Percentiles rank a stretch among this genome's conserved stretches.
phyloP scores from a whole-genome alignment of 1,139 yeast species.

The Pichia sp. region DNA sequence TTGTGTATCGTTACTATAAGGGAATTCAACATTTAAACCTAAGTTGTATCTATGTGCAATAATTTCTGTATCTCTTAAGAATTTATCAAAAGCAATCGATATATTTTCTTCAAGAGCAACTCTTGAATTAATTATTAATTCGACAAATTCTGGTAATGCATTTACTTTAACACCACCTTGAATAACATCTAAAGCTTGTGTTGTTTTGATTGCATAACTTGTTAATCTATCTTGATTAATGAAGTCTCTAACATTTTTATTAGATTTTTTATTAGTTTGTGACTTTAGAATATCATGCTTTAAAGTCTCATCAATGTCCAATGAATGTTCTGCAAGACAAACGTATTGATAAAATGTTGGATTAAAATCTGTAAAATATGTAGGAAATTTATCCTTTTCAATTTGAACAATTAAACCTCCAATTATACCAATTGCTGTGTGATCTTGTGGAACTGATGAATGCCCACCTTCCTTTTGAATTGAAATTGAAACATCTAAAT shows the following conservation, averaged over 20 bases:
- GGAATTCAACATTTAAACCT: slow-evolving; percentile 34
- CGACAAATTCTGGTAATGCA: slow-evolving; percentile 67
- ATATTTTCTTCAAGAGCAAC: slow-evolving; percentile 35
- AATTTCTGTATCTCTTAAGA: slow-evolving; percentile 28
- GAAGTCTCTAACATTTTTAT: slow-evolving; percentile 33
- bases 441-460: slow-evolving; percentile 44
- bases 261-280: slow-evolving; percentile 35
- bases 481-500: slow-evolving; percentile 35
- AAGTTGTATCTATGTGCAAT: slow-evolving; percentile 42
- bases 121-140: slow-evolving; percentile 34
- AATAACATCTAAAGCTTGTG: slow-evolving; percentile 65
- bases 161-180: slow-evolving; percentile 67
- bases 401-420: slow-evolving; percentile 36
- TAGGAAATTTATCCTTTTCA: slow-evolving; percentile 35
- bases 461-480: slow-evolving; percentile 45
- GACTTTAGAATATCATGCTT: slow-evolving; percentile 36
- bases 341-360: slow-evolving; percentile 40
- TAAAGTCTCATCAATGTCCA: slow-evolving; percentile 30
- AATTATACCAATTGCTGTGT: slow-evolving; percentile 43
- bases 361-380: slow-evolving; percentile 36
- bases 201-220: slow-evolving; percentile 49
- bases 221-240: slow-evolving; percentile 28
- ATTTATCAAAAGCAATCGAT: slow-evolving; percentile 25
- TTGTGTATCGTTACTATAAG: slow-evolving; percentile 26
- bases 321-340: slow-evolving; percentile 40